Percentiles rank a stretch among this genome's conserved stretches.
phyloP scores from a whole-genome alignment of 2,329 filamentous ascomycete genomes.

The Aspergillus brasiliensis region DNA sequence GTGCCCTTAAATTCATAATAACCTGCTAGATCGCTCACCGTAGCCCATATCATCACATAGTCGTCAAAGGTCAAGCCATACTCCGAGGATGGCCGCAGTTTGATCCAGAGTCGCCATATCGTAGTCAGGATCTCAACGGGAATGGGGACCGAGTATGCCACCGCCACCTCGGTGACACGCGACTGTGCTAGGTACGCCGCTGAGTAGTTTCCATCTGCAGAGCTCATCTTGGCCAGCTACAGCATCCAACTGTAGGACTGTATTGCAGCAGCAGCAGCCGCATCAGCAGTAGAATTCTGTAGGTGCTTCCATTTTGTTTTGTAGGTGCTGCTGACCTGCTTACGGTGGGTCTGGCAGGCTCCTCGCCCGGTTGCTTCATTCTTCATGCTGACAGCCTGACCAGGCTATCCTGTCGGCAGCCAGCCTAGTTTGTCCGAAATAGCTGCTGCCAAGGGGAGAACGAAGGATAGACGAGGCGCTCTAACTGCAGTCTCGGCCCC shows the following conservation, averaged over 20 bases:
- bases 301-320: not conserved
- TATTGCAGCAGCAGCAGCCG: too few relatives aligned
- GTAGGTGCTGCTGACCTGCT: not conserved
- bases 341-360: not conserved
- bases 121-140: conserved; percentile 18
- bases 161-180: conserved; percentile 8
- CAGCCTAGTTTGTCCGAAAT: not conserved
- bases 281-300: too few relatives aligned
- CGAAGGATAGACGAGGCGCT: not conserved
- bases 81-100: conserved; percentile 7
- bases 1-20: not conserved
- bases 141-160: conserved; percentile 18
- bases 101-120: conserved; percentile 15
- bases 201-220: not conserved
- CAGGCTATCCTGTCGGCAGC: not conserved
- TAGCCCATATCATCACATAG: conserved; percentile 17
- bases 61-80: conserved; percentile 16
- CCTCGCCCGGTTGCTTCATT: too few relatives aligned
- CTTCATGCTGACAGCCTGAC: not conserved
- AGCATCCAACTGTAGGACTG: not conserved
- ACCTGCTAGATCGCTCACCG: conserved; percentile 9
- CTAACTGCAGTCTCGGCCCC: not conserved
- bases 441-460: not conserved
- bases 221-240: not conserved
- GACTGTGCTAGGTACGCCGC: conserved; percentile 15